phyloP scores from a whole-genome alignment of 768 basidiomycete species.

The Amanita pseudoporphyria region DNA sequence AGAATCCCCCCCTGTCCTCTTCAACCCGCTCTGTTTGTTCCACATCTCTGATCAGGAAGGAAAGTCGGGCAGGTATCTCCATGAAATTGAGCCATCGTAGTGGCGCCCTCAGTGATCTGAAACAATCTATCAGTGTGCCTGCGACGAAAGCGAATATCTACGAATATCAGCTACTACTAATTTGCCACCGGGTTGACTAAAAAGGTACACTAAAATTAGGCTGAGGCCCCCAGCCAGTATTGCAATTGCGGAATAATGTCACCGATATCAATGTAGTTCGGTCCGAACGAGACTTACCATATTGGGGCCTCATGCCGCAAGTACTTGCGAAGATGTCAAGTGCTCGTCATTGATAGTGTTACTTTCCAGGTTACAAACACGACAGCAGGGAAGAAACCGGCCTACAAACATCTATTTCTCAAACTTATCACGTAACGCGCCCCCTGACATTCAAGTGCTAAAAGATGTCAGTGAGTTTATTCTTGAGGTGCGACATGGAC shows the following conservation, averaged over 20 bases:
- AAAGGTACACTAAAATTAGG: conserved; percentile 34
- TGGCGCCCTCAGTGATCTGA: conserved; percentile 39
- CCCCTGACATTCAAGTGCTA: conserved; percentile 31
- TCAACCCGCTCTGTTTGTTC: conserved; percentile 37
- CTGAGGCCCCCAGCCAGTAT: conserved; percentile 37
- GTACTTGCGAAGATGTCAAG: conserved; percentile 26
- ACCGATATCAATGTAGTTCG: not conserved
- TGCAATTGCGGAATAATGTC: conserved; percentile 26
- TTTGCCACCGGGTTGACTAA: conserved; percentile 32
- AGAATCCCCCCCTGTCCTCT: conserved; percentile 40
- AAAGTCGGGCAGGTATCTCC: conserved; percentile 36
- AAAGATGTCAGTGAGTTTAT: not conserved
- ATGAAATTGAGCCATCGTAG: conserved; percentile 38
- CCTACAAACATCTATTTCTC: conserved; percentile 18
- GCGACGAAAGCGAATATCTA: conserved; percentile 15
- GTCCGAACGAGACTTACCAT: conserved; percentile 21
- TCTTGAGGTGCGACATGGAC: conserved; percentile 8
- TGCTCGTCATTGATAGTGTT: not conserved
- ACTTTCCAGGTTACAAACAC: conserved; percentile 39
- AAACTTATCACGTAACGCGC: conserved; percentile 15
- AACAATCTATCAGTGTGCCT: not conserved
- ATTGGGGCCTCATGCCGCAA: conserved; percentile 42
- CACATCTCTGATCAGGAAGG: conserved; percentile 38
- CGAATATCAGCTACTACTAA: conserved; percentile 39
- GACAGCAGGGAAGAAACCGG: conserved; percentile 41